Evolutionary conservation across 768 basidiomycete species (phyloP), one percentile per base, ranked within the genome.

Genomic region (Artomyces pyxidatus): DNA sequence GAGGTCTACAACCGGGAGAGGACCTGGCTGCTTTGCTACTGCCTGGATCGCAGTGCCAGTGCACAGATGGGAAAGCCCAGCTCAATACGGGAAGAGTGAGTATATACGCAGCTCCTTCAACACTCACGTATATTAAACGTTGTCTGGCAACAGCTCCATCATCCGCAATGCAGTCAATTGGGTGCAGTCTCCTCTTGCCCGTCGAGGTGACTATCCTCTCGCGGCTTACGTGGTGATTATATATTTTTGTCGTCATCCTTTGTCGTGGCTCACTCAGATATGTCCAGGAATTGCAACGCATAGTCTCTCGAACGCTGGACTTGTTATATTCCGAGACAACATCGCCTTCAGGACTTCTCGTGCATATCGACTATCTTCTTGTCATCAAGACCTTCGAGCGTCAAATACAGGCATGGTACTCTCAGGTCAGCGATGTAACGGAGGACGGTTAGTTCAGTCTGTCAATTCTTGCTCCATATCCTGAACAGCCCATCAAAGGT

Each of bases 21-120:
- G 42, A 91, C 92, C 8, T 99, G 96, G 96, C 71, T 96, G 43
- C 65, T 91, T 51, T 92, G 88, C 59, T 93, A 83, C 63, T 77
- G 77, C 49, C 73, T 96, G 28, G 94, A 97, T 63, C 76, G 91
- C 53, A 95, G 92, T 58, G 76, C 86, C 50, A 89, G 91, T 57
- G 88, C 94, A 0, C 93, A 95, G 67, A 91, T 97, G 91, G 94
- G 94, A 38, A 97, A 96, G 68, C 95, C 95, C 3, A 82, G 88
- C 61, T 81, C 85, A 2, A 84, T 97, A 56, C 83, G 85, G 62
- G 95, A 97, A 67, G 95, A 99, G 89, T 92, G 62, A 58, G 89
- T 75, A 23, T 30, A 14, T 5, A 17, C 42, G 22, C 52, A 35
- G 45, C 25, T 30, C 30, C 22, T 21, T 38, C 25, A 40, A 37